Evolutionary conservation across 2,329 filamentous ascomycete species (phyloP).

Genomic region (Stagonosporopsis chrysanthemi): DNA sequence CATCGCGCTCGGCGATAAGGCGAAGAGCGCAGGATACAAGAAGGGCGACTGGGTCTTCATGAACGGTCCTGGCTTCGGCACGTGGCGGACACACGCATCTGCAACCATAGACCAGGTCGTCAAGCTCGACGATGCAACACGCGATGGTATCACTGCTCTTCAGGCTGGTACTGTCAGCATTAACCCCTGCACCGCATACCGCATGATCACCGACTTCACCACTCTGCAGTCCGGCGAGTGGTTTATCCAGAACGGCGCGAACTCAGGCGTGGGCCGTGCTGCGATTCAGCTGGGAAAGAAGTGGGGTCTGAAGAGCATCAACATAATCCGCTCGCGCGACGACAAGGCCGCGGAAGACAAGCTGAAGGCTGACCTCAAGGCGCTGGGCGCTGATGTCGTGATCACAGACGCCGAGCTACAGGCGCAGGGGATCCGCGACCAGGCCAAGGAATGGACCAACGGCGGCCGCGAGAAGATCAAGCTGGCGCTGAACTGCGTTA

Average conservation of each 20-base stretch:
- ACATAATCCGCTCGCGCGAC: slow-evolving; percentile 79
- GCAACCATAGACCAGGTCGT: slow-evolving; percentile 68
- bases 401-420: slow-evolving; percentile 68
- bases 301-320: slow-evolving; percentile 92
- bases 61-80: slow-evolving; percentile 81
- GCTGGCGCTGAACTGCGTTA: slow-evolving; percentile 91
- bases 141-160: slow-evolving; percentile 72
- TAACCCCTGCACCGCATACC: slow-evolving; percentile 93
- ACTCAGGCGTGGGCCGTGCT: slow-evolving; percentile 88
- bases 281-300: slow-evolving; percentile 85
- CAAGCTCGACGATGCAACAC: slow-evolving; percentile 73
- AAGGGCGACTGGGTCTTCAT: slow-evolving; percentile 96
- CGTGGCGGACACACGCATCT: slow-evolving; percentile 91
- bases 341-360: slow-evolving; percentile 74
- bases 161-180: slow-evolving; percentile 90
- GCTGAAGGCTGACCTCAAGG: slow-evolving; percentile 66
- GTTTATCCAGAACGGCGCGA: slow-evolving; percentile 97
- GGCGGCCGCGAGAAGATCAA: slow-evolving; percentile 75
- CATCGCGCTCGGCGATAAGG: slow-evolving; percentile 69
- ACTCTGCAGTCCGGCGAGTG: slow-evolving; percentile 77
- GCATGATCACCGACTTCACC: slow-evolving; percentile 86
- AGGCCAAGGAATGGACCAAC: slow-evolving; percentile 71
- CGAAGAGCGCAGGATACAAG: slow-evolving; percentile 61
- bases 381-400: slow-evolving; percentile 68
- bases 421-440: slow-evolving; percentile 68